Evolutionary conservation across 2,329 filamentous ascomycete genomes (phyloP).

Genomic region (Fusarium vanettenii): DNA sequence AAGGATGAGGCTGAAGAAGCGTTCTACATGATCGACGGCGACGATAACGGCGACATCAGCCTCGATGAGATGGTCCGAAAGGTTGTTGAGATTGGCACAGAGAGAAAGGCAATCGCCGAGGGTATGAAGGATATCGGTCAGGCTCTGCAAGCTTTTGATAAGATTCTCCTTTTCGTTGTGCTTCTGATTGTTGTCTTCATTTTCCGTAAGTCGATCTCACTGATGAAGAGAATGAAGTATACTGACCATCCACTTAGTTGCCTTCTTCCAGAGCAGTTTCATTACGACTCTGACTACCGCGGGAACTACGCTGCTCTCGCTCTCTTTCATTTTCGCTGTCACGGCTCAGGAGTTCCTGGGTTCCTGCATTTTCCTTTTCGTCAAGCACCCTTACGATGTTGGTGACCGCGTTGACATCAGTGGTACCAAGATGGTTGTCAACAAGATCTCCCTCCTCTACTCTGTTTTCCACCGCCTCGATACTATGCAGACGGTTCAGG

Average conservation of each 20-base stretch:
- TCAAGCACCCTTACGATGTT: slow-evolving; percentile 98
- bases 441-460: slow-evolving; percentile 94
- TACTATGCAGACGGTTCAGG: slow-evolving; percentile 79
- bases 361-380: slow-evolving; percentile 97
- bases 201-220: slow-evolving; percentile 68
- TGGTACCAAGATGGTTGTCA: slow-evolving; percentile 79
- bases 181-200: slow-evolving; percentile 85
- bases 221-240: background rate
- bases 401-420: slow-evolving; percentile 91
- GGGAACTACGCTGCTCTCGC: slow-evolving; percentile 89
- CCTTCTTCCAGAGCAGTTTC: slow-evolving; percentile 89
- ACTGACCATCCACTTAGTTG: slow-evolving; percentile 62
- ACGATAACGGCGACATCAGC: slow-evolving; percentile 93
- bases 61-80: slow-evolving; percentile 95
- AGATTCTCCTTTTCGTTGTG: slow-evolving; percentile 84
- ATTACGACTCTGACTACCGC: slow-evolving; percentile 88
- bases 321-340: slow-evolving; percentile 96
- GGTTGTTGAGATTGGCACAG: slow-evolving; percentile 83
- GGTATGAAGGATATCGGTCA: slow-evolving; percentile 99
- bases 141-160: slow-evolving; percentile 90
- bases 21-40: slow-evolving; percentile 83
- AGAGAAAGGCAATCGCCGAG: slow-evolving; percentile 87
- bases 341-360: slow-evolving; percentile 96
- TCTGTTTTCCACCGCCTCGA: slow-evolving; percentile 89
- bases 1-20: slow-evolving; percentile 86